These are phyloP conservation scores for Stephanodiscus minutulus DNA, from an alignment of 108 stramenopile species.

Conservation along the genomic window DNA sequence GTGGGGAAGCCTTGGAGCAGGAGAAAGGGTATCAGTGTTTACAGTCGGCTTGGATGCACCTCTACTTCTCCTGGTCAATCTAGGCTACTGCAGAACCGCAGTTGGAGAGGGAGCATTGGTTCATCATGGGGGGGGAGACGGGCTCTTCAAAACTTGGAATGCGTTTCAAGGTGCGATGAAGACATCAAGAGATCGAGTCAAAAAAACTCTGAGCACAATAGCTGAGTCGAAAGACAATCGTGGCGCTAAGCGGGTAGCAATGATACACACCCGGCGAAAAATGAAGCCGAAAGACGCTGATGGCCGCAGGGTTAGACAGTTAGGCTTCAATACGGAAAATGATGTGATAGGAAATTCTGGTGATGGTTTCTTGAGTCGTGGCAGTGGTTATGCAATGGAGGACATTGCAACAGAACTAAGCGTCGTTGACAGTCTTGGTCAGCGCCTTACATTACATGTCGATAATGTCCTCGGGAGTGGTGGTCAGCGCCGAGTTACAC, in stretches of 20 bases:
- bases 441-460: slow-evolving; percentile 76
- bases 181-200: slow-evolving; percentile 74
- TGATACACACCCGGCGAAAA: slow-evolving; percentile 21
- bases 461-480: slow-evolving; percentile 92
- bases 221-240: slow-evolving; percentile 71
- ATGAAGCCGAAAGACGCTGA: slow-evolving; percentile 12
- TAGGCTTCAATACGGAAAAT: slow-evolving; percentile 27
- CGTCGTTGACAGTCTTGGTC: slow-evolving; percentile 88
- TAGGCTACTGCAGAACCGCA: slow-evolving; percentile 90
- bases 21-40: slow-evolving; percentile 63
- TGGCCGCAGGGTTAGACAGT: slow-evolving; percentile 15
- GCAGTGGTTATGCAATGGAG: slow-evolving; percentile 53
- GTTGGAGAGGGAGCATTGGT: slow-evolving; percentile 87
- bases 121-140: slow-evolving; percentile 66
- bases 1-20: slow-evolving; percentile 85
- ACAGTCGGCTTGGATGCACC: slow-evolving; percentile 89
- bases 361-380: slow-evolving; percentile 23
- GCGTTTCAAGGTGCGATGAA: slow-evolving; percentile 61
- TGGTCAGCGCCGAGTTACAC: slow-evolving; percentile 82
- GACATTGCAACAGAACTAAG: slow-evolving; percentile 73
- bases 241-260: slow-evolving; percentile 51
- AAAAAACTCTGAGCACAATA: slow-evolving; percentile 66
- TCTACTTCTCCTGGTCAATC: slow-evolving; percentile 85
- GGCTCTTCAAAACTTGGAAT: slow-evolving; percentile 49
- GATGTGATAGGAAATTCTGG: slow-evolving; percentile 10